Percentiles rank a stretch among this genome's conserved stretches.
phyloP scores from a whole-genome alignment of 192 early-diverging fungal genomes.

The Spizellomyces punctatus region DNA sequence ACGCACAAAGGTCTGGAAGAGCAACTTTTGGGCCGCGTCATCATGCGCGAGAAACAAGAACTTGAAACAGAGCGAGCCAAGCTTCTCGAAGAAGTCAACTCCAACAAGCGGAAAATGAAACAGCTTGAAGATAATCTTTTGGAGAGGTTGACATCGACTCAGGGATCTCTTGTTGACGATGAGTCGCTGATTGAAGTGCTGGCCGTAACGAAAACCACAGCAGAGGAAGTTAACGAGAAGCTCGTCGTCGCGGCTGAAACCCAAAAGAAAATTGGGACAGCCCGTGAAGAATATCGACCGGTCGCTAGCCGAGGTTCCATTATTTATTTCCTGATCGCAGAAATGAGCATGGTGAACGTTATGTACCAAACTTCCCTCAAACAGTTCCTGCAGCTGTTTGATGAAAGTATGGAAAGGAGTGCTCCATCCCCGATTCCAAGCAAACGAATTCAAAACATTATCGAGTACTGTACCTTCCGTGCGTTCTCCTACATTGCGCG shows the following conservation, averaged over 20 bases:
- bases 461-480: conserved; percentile 67
- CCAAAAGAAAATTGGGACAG: conserved; percentile 67
- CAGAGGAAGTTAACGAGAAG: conserved; percentile 70
- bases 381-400: conserved; percentile 69
- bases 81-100: conserved; percentile 66
- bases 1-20: conserved; percentile 66
- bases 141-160: conserved; percentile 64
- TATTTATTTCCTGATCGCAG: conserved; percentile 70
- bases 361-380: conserved; percentile 71
- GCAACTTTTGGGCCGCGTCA: conserved; percentile 65
- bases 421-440: conserved; percentile 64
- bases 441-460: conserved; percentile 70
- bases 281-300: conserved; percentile 67
- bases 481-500: conserved; percentile 60
- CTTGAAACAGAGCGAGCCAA: conserved; percentile 67
- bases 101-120: conserved; percentile 71
- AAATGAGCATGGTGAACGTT: conserved; percentile 69
- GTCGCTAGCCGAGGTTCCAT: conserved; percentile 64
- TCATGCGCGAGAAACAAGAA: conserved; percentile 70
- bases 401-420: conserved; percentile 68
- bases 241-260: conserved; percentile 66
- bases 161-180: conserved; percentile 67
- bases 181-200: conserved; percentile 71
- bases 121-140: conserved; percentile 70
- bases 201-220: conserved; percentile 63